These are phyloP conservation scores for Alternaria solani DNA, from an alignment of 2,329 filamentous ascomycete genomes.

Conservation along the genomic window DNA sequence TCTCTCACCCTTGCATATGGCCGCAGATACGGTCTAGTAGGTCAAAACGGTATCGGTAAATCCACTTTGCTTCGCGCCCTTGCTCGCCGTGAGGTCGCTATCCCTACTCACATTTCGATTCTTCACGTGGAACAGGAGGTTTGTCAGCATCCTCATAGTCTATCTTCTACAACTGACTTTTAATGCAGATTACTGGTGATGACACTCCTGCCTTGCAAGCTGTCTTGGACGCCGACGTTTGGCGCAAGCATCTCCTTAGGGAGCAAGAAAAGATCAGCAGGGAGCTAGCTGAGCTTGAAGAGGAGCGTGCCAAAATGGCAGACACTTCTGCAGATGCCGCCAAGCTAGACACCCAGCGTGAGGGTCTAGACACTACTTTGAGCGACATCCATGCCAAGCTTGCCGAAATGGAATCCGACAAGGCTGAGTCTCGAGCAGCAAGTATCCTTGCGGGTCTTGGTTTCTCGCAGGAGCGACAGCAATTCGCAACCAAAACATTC, in stretches of 20 bases:
- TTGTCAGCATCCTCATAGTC: constrained; percentile 32
- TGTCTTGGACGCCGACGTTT: constrained; percentile 96
- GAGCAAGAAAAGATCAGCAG: constrained; percentile 88
- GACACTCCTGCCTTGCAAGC: constrained; percentile 95
- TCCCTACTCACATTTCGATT: constrained; percentile 98
- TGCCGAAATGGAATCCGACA: constrained; percentile 98
- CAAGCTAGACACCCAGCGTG: constrained; percentile 83
- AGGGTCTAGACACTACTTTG: constrained; percentile 88
- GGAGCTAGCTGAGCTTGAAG: constrained; percentile 79
- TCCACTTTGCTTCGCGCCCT: constrained; percentile 90
- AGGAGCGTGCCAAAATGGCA: constrained; percentile 78
- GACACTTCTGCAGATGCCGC: constrained; percentile 91
- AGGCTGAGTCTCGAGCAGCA: constrained; percentile 92
- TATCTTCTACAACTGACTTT: constrained; percentile 14
- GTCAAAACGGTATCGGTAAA: constrained; percentile 95
- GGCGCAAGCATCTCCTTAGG: constrained; percentile 91
- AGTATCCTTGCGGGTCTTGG: constrained; percentile 96
- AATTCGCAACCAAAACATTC: constrained; percentile 94
- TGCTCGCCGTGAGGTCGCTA: constrained; percentile 89
- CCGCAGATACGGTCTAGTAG: constrained; percentile 93
- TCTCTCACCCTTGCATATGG: constrained; percentile 90
- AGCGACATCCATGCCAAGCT: constrained; percentile 92
- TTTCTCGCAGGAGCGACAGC: constrained; percentile 92
- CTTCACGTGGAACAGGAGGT: constrained; percentile 98
- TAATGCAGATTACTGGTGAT: constrained; percentile 80